phyloP scores from a whole-genome alignment of 768 basidiomycete species.

The Rhodocollybia butyracea region DNA sequence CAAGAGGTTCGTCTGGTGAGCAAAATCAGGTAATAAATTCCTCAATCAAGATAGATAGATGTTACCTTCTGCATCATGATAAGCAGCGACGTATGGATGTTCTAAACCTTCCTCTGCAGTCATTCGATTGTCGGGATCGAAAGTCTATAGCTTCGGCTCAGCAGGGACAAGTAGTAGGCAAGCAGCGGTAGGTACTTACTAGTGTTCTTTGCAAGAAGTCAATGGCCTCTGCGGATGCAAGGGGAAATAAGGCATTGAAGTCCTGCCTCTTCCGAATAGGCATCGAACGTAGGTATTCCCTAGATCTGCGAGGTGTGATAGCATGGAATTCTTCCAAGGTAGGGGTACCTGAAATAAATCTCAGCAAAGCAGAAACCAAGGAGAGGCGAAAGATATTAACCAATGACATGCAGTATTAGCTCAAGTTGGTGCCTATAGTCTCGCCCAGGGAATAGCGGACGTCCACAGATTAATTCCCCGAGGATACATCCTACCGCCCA shows the following conservation, averaged over 20 bases:
- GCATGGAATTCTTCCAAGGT: slow-evolving; percentile 89
- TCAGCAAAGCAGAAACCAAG: neutral
- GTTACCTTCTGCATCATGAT: slow-evolving; percentile 25
- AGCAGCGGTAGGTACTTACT: slow-evolving; percentile 30
- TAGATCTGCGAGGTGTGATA: slow-evolving; percentile 79
- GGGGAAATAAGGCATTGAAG: slow-evolving; percentile 73
- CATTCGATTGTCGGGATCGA: slow-evolving; percentile 84
- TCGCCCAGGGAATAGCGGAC: slow-evolving; percentile 85
- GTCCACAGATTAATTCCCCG: slow-evolving; percentile 78
- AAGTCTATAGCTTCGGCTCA: slow-evolving; percentile 47
- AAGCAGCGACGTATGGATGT: slow-evolving; percentile 79
- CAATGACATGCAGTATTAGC: slow-evolving; percentile 73
- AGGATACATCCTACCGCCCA: slow-evolving; percentile 77
- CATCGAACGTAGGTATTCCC: slow-evolving; percentile 84
- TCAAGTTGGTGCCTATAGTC: slow-evolving; percentile 87
- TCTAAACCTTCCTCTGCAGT: slow-evolving; percentile 79
- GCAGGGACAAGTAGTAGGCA: slow-evolving; percentile 29
- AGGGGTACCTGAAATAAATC: slow-evolving; percentile 54
- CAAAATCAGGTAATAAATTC: too few species aligned
- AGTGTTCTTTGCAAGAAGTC: slow-evolving; percentile 73
- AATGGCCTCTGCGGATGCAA: slow-evolving; percentile 68
- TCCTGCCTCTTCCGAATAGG: slow-evolving; percentile 76
- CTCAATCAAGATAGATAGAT: too few species aligned
- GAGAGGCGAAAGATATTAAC: neutral
- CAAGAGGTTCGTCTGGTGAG: slow-evolving; percentile 5